These are phyloP conservation scores for Paulownia fortunei DNA, from an alignment of 257 asterid genomes.

Conservation along the genomic window DNA sequence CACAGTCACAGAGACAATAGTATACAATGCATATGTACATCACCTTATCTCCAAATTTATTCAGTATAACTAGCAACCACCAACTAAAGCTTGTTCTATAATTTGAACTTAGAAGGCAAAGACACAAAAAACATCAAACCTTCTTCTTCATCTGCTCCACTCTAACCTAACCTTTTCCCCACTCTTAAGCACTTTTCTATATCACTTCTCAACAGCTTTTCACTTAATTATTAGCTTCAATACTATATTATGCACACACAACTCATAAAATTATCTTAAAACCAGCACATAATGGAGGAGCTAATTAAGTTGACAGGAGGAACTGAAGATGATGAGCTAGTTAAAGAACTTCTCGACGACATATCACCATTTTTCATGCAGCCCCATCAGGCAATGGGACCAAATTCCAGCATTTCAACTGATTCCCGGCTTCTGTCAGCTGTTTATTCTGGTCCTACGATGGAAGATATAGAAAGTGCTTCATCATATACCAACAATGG, in stretches of 20 bases:
- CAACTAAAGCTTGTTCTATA: constrained; percentile 48
- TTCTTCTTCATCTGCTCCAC: constrained; percentile 84
- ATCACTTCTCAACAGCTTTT: constrained; percentile 1
- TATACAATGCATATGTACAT: constrained; percentile 7
- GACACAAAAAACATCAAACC: constrained; percentile 41
- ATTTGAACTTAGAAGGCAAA: constrained; percentile 31
- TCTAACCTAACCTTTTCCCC: constrained; percentile 49
- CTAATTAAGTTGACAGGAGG: constrained; percentile 29
- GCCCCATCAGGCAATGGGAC: constrained; percentile 33
- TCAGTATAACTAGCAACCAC: constrained; percentile 48
- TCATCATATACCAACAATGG: constrained; percentile 37
- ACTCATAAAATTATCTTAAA: constrained; percentile 15
- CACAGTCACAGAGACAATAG: constrained; percentile 6
- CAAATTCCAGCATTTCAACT: constrained; percentile 12
- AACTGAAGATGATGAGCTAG: constrained; percentile 50
- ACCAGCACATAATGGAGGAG: constrained; percentile 50
- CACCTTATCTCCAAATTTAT: constrained; percentile 43
- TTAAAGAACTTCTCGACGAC: constrained; percentile 59
- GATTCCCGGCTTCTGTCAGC: constrained; percentile 26
- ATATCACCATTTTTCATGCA: constrained; percentile 52
- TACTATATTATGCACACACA: constrained; percentile 21
- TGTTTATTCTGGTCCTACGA: constrained; percentile 36
- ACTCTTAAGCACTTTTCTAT: constrained; percentile 22
- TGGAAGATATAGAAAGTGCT: constrained; percentile 42
- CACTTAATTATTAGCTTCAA: constrained; percentile 9